Evolutionary conservation across 208 protist genomes (phyloP), one percentile per base, ranked within the genome.

Genomic region (Trypanosoma vivax): DNA sequence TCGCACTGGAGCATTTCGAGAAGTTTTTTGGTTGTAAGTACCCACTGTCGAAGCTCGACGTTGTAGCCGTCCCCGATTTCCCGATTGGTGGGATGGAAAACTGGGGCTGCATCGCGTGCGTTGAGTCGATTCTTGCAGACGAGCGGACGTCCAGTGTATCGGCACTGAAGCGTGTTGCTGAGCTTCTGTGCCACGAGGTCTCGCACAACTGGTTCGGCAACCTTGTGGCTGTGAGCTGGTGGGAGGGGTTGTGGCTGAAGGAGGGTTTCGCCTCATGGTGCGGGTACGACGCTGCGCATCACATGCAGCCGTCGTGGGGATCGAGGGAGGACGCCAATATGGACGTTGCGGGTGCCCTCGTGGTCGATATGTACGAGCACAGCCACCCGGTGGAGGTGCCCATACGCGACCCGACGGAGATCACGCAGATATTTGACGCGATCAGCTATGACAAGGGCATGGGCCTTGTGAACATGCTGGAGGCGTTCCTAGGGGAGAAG

Each of bases 191-290:
- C 41, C 97, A 99, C 65, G 97, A 99, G 73, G 71, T 99, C 7
- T 96, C 94, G 28, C 97, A 99, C 77, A 94, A 97, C 70, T 99
- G 95, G 96, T 98, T 98, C 59, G 95, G 96, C 38, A 98, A 99
- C 74, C 79, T 98, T n/a, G 97, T 99, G 34, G 97, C 94, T n/a
- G 97, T 99, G 69, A 83, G 86, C 56, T 99, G 96, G 97, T 99
- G 97, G 98, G 88, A 94, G 46, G 79, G 97, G 9, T 70, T 99
- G 40, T 99, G 97, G 97, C 70, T 98, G 1, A 99, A 99, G 72
- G 98, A 99, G 76, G 98, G 96, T 29, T 99, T 99, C 61, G 98
- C 98, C 16, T 98, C 87, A 28, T 99, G 83, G 74, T 88, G 98
- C 43, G 96, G 92, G 34, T 83, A 92, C 61, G 73, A 94, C 46